Conservation (phyloP, 116 monocot genomes). For the Papilionanthe hybrid region DNA sequence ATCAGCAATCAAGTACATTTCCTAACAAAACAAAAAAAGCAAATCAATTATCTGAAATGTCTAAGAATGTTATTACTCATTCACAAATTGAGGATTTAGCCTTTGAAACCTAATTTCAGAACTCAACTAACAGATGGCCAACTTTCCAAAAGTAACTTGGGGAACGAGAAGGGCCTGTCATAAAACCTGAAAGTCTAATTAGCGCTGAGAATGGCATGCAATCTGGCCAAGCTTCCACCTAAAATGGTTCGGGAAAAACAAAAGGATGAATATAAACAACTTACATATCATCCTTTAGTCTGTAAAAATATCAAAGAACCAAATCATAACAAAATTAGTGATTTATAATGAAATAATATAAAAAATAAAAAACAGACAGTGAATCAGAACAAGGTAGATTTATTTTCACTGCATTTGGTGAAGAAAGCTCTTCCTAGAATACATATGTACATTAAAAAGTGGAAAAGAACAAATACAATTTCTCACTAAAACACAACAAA, state of each 20-base stretch:
- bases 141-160: not conserved
- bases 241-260: not conserved
- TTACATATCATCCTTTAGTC: not conserved
- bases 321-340: not conserved
- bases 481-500: not conserved
- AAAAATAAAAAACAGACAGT: not conserved
- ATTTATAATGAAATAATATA: not conserved
- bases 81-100: not conserved
- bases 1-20: not conserved
- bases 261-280: not conserved
- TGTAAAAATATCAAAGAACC: not conserved
- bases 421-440: constrained; percentile 9
- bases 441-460: not conserved
- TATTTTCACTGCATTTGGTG: constrained; percentile 4
- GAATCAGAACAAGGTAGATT: not conserved
- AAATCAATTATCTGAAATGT: not conserved
- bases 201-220: not conserved
- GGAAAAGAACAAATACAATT: not conserved
- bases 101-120: not conserved
- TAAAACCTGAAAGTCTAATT: not conserved
- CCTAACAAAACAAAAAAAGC: not conserved
- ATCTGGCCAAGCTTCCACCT: constrained; percentile 4
- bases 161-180: not conserved
- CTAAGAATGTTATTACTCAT: not conserved
- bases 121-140: not conserved